phyloP scores from a whole-genome alignment of 1,284 basidiomycete species.

The Boletus semigastroideus region DNA sequence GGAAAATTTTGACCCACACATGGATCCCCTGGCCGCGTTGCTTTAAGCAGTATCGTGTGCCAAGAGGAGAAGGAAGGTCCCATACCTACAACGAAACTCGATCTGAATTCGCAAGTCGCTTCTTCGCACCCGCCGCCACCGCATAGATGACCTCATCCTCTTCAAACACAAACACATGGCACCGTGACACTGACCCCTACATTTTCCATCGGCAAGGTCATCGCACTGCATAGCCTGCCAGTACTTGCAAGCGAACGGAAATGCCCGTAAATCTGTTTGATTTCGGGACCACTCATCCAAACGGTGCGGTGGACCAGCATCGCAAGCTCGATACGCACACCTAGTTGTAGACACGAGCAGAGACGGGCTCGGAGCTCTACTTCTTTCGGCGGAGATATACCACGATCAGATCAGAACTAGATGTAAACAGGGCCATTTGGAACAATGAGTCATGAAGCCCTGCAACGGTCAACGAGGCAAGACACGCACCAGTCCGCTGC shows the following conservation, averaged over 20 bases:
- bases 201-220: conserved; percentile 4
- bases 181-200: conserved; percentile 6
- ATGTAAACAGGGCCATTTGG: not conserved
- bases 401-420: conserved; percentile 1
- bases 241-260: not conserved
- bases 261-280: not conserved
- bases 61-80: conserved; percentile 11
- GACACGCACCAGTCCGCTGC: conserved; percentile 3
- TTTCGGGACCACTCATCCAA: no score
- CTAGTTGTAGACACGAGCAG: not conserved
- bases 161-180: conserved; percentile 15
- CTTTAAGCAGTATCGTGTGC: not conserved
- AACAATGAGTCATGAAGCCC: not conserved
- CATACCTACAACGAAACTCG: not conserved
- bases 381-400: conserved; percentile 22
- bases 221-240: not conserved
- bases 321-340: not conserved
- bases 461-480: conserved; percentile 2
- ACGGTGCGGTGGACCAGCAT: not conserved
- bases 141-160: conserved; percentile 11
- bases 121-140: conserved; percentile 31
- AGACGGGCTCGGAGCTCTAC: conserved; percentile 14
- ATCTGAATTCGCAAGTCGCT: conserved; percentile 10
- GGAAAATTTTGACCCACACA: not conserved
- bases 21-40: not conserved